Conservation (phyloP, 805 yeast species). For the Wickerhamiella dianesei region DNA sequence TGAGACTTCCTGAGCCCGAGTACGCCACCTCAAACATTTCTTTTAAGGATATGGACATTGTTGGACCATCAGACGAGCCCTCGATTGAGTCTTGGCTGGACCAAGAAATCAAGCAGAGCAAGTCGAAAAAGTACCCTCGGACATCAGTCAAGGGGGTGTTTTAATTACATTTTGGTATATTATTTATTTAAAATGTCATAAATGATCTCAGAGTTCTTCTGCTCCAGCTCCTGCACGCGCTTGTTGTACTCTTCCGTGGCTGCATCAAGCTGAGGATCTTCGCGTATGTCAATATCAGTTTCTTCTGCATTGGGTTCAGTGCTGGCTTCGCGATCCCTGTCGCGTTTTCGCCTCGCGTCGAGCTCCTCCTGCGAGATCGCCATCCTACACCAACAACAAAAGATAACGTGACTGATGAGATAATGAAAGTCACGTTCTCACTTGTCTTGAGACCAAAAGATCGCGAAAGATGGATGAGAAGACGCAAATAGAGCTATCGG, state of each 20-base stretch:
- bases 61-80: background rate
- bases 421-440: background rate
- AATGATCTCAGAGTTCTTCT: background rate
- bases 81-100: background rate
- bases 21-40: background rate
- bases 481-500: slow-evolving; percentile 16
- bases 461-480: background rate
- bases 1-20: background rate
- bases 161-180: background rate
- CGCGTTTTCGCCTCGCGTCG: background rate
- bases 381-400: background rate
- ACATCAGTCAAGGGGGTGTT: background rate
- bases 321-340: too few species aligned
- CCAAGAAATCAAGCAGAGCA: background rate
- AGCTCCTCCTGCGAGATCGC: background rate
- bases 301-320: too few species aligned
- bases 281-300: too few species aligned
- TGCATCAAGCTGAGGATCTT: background rate
- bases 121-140: background rate
- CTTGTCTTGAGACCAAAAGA: too few species aligned
- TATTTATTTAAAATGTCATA: background rate
- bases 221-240: background rate
- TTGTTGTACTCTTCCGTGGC: background rate
- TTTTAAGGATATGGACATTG: background rate
- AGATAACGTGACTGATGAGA: background rate